Base-by-base conservation (phyloP, 768 basidiomycete species). In the Pleurotus cornucopiae region DNA sequence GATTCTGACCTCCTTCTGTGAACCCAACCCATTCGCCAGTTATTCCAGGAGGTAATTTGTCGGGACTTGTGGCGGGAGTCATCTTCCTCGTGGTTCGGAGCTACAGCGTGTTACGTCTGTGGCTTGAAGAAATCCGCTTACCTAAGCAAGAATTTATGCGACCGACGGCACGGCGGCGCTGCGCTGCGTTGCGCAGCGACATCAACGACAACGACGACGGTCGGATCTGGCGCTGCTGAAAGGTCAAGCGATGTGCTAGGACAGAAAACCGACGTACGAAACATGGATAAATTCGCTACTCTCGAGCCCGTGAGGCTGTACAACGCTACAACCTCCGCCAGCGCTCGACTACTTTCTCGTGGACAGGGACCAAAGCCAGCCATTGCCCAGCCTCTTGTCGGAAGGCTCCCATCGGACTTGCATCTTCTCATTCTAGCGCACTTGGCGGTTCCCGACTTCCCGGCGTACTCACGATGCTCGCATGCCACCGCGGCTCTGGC, bases 251-350 rank as follows among this genome's bases (percentile, higher is more conserved):
- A 47, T 56, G 55, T 13, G 55, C 6, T 34, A 34, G 30, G 30
- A 34, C 30, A 34, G 7, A 9, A 34, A 34, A 4, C 2, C 6
- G 11, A 11, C 30, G 11, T 11, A 34, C 30, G 9, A 34, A 9
- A 11, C 6, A 90, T 92, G 91, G 87, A 95, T 73, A 90, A 89
- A 70, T 94, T 94, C 71, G 77, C 84, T n/a, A 81, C 90, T 0
- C 81, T 95, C 40, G 88, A 93, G 66, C 92, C 93, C 2, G 80
- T 81, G 20, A 82, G 77, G 53, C 71, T 88, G 14, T 78, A 85
- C 64, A 40, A 61, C 54, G 43, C 64, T 2, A 54, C 62, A 46
- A 64, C 75, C 54, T 68, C 67, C 2, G 66, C 71, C 13, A 66
- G 68, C 26, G 62, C 68, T 34, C 66, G 70, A 40, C 57, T 72